Conservation (phyloP, 139 green algal species). For the Desmodesmus armatus region DNA sequence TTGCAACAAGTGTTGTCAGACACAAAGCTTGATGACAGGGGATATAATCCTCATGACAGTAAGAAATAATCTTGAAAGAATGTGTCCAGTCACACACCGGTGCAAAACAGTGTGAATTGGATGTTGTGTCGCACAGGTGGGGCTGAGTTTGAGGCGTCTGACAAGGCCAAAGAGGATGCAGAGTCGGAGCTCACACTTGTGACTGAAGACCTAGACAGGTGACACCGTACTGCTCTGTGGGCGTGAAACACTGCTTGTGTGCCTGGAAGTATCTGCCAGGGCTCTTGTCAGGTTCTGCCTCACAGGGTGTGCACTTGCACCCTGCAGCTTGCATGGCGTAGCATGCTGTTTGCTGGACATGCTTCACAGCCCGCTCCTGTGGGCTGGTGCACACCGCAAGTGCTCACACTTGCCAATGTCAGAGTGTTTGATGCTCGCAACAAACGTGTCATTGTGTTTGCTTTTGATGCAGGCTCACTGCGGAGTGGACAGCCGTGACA, state of each 20-base stretch:
- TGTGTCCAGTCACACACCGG: too few relatives aligned
- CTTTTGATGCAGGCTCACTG: background rate
- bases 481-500: background rate
- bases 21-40: too few relatives aligned
- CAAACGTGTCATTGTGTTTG: background rate
- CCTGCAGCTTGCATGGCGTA: background rate
- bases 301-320: background rate
- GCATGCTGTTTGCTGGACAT: background rate
- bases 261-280: background rate
- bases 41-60: too few relatives aligned
- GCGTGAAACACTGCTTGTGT: background rate
- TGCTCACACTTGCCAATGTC: background rate
- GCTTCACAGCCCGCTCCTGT: background rate
- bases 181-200: constrained; percentile 57
- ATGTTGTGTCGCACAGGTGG: background rate
- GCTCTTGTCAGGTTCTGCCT: background rate
- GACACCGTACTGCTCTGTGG: constrained; percentile 4
- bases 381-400: background rate
- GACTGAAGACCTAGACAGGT: constrained; percentile 63
- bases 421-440: background rate
- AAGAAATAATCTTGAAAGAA: too few relatives aligned
- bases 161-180: constrained; percentile 60
- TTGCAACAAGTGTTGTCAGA: too few relatives aligned
- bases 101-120: too few relatives aligned
- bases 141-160: constrained; percentile 54